Evolutionary conservation across 169 alveolate species (phyloP), one percentile per base, ranked within the genome.

Genomic region (Plasmodium falciparum): DNA sequence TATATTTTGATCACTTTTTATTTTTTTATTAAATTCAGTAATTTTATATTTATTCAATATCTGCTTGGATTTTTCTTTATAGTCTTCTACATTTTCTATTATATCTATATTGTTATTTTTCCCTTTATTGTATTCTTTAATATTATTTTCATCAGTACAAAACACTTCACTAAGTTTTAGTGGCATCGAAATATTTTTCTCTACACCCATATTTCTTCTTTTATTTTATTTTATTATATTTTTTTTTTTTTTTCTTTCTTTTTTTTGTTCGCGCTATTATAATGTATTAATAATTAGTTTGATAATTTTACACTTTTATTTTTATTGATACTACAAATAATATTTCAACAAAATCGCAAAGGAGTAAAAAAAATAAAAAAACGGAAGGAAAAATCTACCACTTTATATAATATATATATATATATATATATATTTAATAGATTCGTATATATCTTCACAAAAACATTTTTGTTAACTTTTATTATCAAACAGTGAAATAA

Each of bases 1-100:
- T 39, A 39, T 50, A 26, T 22, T 20, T 13, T 61, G 59, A 12
- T 74, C 54, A n/a, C 22, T 50, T 15, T 20, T 15, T 22, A 33
- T 67, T 43, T 54, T 61, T 39, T 80, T 69, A 49, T 67, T 80
- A 20, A 33, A 43, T 80, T 80, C 63, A 8, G 73, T 54, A n/a
- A 80, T 59, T 80, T 52, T 67, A 67, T 80, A 80, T 72, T 80
- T 80, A 61, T 80, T 80, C 47, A 80, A 39, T 67, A 80, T 80
- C 45, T 45, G 67, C 56, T 7, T 67, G 22, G 12, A 12, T 3
- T 74, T 43, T 50, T 66, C 58, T 39, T 80, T 26, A 29, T 52
- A 52, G 54, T 15, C 22, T 65, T 78, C 63, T 43, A 66, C 72
- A 33, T 67, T 69, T 22, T 29, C 56, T 8, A 26, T n/a, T 13